phyloP scores from a whole-genome alignment of 1,284 basidiomycete species.

The Pascua guehoae region DNA sequence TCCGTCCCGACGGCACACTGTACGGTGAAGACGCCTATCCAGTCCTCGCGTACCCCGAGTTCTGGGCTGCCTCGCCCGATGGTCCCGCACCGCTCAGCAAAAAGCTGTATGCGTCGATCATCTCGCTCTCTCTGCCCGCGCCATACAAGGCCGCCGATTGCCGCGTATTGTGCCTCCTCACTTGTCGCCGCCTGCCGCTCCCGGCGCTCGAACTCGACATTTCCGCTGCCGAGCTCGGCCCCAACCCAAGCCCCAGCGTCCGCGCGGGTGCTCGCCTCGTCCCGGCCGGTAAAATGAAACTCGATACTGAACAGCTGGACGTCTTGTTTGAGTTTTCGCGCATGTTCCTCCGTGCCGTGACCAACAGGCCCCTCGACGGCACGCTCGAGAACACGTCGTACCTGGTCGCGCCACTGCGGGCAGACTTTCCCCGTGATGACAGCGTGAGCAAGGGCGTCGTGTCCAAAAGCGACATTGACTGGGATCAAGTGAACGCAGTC shows the following conservation, averaged over 20 bases:
- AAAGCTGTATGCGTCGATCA: neutral
- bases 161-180: slow-evolving; percentile 7
- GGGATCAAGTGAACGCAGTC: slow-evolving; percentile 28
- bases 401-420: slow-evolving; percentile 29
- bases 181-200: neutral
- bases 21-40: too few species aligned
- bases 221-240: too few species aligned
- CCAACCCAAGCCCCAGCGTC: too few species aligned
- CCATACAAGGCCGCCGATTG: neutral
- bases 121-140: neutral
- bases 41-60: too few species aligned
- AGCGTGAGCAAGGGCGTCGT: neutral
- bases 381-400: slow-evolving; percentile 18
- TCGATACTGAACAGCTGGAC: slow-evolving; percentile 13
- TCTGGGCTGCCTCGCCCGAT: too few species aligned
- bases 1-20: too few species aligned
- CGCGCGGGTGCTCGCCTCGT: too few species aligned
- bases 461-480: slow-evolving; percentile 23
- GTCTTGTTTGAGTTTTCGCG: slow-evolving; percentile 23
- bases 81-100: too few species aligned
- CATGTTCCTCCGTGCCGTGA: slow-evolving; percentile 26
- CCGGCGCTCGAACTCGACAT: too few species aligned
- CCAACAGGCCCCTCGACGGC: slow-evolving; percentile 24
- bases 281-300: neutral
- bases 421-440: neutral